Conservation (phyloP, 2,329 filamentous ascomycete genomes). For the Botrytis pseudocinerea region DNA sequence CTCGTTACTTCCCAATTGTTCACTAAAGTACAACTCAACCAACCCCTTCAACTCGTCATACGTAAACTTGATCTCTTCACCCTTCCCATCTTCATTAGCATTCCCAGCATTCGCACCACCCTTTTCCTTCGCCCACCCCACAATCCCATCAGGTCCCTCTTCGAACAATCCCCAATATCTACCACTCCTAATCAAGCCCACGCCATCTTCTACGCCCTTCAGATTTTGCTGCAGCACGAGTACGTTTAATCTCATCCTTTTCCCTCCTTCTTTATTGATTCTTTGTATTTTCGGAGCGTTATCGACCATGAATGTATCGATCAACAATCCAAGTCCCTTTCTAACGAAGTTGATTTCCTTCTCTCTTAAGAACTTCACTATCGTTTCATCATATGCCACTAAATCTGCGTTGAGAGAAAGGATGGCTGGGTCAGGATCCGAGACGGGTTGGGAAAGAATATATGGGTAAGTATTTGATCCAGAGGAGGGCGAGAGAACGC, state of each 20-base stretch:
- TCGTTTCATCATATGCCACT: slow-evolving; percentile 82
- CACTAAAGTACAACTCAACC: slow-evolving; percentile 67
- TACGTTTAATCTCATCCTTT: slow-evolving; percentile 91
- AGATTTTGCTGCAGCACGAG: slow-evolving; percentile 95
- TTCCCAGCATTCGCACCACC: slow-evolving; percentile 22
- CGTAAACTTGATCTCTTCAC: slow-evolving; percentile 51
- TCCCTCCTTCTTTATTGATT: slow-evolving; percentile 82
- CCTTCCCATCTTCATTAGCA: slow-evolving; percentile 53
- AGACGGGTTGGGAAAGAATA: slow-evolving; percentile 68
- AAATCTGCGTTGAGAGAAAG: slow-evolving; percentile 82
- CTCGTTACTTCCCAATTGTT: slow-evolving; percentile 64
- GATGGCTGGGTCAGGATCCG: slow-evolving; percentile 76
- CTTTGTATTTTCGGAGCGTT: slow-evolving; percentile 70
- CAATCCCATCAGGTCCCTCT: slow-evolving; percentile 63
- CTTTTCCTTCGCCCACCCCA: slow-evolving; percentile 55
- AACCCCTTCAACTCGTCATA: slow-evolving; percentile 68
- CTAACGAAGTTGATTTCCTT: slow-evolving; percentile 75
- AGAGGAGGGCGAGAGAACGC: slow-evolving; percentile 59
- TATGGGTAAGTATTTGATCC: slow-evolving; percentile 51
- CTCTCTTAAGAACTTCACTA: slow-evolving; percentile 69
- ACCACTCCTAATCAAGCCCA: slow-evolving; percentile 62
- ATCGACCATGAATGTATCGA: slow-evolving; percentile 75
- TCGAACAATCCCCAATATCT: slow-evolving; percentile 71
- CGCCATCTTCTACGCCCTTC: slow-evolving; percentile 80
- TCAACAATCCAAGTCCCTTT: slow-evolving; percentile 71